phyloP scores from a whole-genome alignment of 2,329 filamentous ascomycete genomes.

The Sporothrix schenckii region DNA sequence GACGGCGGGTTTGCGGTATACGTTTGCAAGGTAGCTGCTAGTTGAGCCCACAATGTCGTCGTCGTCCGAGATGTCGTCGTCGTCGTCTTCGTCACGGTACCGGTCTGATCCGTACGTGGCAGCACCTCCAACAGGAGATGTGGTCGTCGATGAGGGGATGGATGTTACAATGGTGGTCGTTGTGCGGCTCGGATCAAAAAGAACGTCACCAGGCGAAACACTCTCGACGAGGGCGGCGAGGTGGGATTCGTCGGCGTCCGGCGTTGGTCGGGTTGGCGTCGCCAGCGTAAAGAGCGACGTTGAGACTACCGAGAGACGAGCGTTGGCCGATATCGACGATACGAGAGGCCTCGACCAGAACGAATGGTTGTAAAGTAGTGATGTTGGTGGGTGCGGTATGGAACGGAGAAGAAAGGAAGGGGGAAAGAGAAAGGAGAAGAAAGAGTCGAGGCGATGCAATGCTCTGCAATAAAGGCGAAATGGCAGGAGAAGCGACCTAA shows the following conservation, averaged over 20 bases:
- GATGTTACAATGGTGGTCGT: slow-evolving; percentile 38
- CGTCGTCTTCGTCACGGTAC: not conserved
- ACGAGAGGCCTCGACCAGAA: not conserved
- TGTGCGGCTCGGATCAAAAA: slow-evolving; percentile 45
- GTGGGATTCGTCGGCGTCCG: slow-evolving; percentile 34
- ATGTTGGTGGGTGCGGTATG: not conserved
- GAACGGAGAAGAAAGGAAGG: not conserved
- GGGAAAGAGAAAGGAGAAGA: not conserved
- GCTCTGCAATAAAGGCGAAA: not conserved
- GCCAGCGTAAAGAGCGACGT: slow-evolving; percentile 35
- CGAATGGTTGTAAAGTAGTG: not conserved
- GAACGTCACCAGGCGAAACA: slow-evolving; percentile 46
- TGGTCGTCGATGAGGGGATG: slow-evolving; percentile 7
- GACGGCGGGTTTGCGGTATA: not conserved
- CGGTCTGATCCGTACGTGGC: not conserved
- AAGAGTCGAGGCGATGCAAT: not conserved
- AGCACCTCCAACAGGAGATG: not conserved
- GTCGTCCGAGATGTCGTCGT: slow-evolving; percentile 12
- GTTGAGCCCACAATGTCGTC: not conserved
- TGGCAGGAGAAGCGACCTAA: not conserved
- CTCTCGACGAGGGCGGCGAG: slow-evolving; percentile 36
- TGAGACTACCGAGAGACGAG: not conserved
- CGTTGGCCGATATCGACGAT: not conserved
- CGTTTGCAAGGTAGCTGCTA: slow-evolving; percentile 9
- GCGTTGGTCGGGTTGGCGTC: slow-evolving; percentile 34